Conservation (phyloP, 805 yeast species). For the Ogataea philodendri region DNA sequence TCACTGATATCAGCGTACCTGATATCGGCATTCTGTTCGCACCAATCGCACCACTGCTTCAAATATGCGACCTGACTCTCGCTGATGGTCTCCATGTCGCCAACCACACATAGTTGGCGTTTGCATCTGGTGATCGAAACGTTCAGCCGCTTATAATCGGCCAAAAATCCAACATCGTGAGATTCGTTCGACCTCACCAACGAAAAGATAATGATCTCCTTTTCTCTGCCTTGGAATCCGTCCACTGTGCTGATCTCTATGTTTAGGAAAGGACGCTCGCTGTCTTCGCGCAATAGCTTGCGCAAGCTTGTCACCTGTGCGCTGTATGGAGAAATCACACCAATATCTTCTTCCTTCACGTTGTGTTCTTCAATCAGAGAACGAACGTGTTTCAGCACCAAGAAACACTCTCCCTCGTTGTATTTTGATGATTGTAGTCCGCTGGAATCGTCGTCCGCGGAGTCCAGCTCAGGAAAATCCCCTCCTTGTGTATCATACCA, state of each 20-base stretch:
- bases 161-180: constrained; percentile 75
- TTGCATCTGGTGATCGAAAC: constrained; percentile 93
- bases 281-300: constrained; percentile 37
- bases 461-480: constrained; percentile 63
- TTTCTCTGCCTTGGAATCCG: constrained; percentile 96
- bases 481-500: constrained; percentile 97
- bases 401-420: constrained; percentile 72
- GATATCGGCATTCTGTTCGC: constrained; percentile 63
- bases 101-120: constrained; percentile 80
- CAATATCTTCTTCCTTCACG: constrained; percentile 58
- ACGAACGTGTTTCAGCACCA: constrained; percentile 58
- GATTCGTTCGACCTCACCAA: constrained; percentile 77
- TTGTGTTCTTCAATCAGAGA: constrained; percentile 48
- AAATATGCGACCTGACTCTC: constrained; percentile 47
- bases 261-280: constrained; percentile 30
- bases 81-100: constrained; percentile 73
- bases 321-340: constrained; percentile 85
- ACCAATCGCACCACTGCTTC: constrained; percentile 65
- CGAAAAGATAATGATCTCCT: constrained; percentile 77
- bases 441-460: constrained; percentile 25
- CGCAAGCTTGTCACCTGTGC: constrained; percentile 76
- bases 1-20: constrained; percentile 60
- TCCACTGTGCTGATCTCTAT: constrained; percentile 89
- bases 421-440: constrained; percentile 52
- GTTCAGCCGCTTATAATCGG: constrained; percentile 76